These are phyloP conservation scores for Sordariomycetes sp. DNA, from an alignment of 2,329 filamentous ascomycete genomes.

Conservation along the genomic window DNA sequence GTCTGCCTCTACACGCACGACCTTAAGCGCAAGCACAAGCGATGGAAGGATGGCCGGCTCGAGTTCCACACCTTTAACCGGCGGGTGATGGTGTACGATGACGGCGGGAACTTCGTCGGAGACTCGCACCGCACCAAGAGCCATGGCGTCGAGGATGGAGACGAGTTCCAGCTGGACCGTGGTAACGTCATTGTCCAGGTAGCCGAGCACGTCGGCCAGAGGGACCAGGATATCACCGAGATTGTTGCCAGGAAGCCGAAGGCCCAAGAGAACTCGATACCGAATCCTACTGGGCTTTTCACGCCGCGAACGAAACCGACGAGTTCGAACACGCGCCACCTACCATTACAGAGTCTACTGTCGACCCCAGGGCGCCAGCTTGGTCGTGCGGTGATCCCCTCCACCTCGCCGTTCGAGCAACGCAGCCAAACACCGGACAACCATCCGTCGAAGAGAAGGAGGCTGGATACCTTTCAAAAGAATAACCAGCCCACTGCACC, in stretches of 20 bases:
- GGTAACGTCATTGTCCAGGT: constrained; percentile 72
- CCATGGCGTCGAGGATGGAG: constrained; percentile 63
- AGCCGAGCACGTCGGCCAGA: constrained; percentile 59
- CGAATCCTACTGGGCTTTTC: constrained; percentile 2
- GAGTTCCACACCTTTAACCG: constrained; percentile 88
- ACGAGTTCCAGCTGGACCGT: constrained; percentile 70
- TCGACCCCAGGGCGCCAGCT: constrained; percentile 31
- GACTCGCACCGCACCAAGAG: constrained; percentile 72
- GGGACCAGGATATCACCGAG: constrained; percentile 67
- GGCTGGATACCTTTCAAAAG: neutral
- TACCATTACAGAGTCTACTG: constrained; percentile 43
- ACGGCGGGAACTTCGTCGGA: constrained; percentile 67
- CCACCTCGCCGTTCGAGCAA: constrained; percentile 56
- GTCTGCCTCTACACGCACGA: constrained; percentile 83
- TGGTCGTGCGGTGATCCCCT: constrained; percentile 43
- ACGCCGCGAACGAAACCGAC: neutral
- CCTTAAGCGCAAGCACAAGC: constrained; percentile 74
- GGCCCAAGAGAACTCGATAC: constrained; percentile 8
- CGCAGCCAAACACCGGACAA: constrained; percentile 12
- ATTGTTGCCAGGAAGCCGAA: constrained; percentile 53
- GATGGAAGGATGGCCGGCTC: constrained; percentile 87
- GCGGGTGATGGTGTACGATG: constrained; percentile 82
- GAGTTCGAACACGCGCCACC: constrained; percentile 24
- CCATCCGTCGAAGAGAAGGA: neutral
- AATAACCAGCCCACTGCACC: neutral